Evolutionary conservation across 179 eudicot species (phyloP), one percentile per base, ranked within the genome.

Genomic region (Beta lomatogona): DNA sequence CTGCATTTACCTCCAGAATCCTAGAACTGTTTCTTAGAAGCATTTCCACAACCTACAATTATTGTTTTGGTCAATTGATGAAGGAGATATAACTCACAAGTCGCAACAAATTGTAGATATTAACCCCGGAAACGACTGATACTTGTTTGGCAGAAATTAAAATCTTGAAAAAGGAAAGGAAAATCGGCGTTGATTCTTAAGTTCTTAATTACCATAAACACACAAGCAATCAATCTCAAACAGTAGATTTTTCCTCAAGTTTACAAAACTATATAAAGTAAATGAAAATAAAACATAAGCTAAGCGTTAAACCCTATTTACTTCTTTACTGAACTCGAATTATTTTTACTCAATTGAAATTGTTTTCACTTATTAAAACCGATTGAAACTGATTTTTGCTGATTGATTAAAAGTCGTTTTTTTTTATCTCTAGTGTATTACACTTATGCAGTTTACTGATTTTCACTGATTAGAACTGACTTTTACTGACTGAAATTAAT

Each of bases 1-100:
- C 57, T 9, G 86, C 85, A 60, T 85, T 90, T 64, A 88, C 82
- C 44, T 90, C 88, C 79, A 86, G 76, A 28, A 19, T 75, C 45
- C 67, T 66, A 54, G 28, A n/a, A 15, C 11, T 41, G 19, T 76
- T 72, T 5, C 53, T 58, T 6, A 87, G 70, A 9, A 87, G 86
- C 67, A 77, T 73, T 61, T 85, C 85, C 75, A 87, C 69, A 14
- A 77, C 86, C 89, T 87, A 83, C 59, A 70, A 25, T 66, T 14
- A 53, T 46, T 52, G 14, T n/a, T 53, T 57, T 53, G 10, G 16
- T 79, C n/a, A 63, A 73, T 44, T 66, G 5, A 45, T 36, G 81
- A 48, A 41, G 21, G 21, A 13, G 50, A 70, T 55, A 60, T 18
- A 36, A 36, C 41, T 3, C 41, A 36, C 41, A 36, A 36, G 41